phyloP scores from a whole-genome alignment of 1,139 yeast species.

The Geotrichum bryndzae region DNA sequence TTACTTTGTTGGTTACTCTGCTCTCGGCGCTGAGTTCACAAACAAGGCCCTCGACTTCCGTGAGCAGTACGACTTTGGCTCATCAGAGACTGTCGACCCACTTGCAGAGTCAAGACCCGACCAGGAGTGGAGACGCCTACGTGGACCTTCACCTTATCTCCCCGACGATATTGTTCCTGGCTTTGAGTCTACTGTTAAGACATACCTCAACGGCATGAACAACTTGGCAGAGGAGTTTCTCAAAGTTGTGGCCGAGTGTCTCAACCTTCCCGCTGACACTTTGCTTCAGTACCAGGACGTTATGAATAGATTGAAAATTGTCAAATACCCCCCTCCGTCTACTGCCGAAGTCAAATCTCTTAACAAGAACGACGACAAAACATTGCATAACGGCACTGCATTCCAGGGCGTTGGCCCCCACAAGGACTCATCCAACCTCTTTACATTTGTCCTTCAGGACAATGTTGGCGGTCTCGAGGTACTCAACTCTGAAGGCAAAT shows the following conservation, averaged over 20 bases:
- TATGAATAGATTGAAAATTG: conserved; percentile 38
- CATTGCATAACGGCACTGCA: conserved; percentile 26
- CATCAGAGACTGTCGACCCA: conserved; percentile 42
- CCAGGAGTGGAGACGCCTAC: conserved; percentile 46
- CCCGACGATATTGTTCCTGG: conserved; percentile 44
- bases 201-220: conserved; percentile 47
- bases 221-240: conserved; percentile 42
- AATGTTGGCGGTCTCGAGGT: conserved; percentile 54
- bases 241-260: conserved; percentile 48
- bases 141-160: conserved; percentile 65
- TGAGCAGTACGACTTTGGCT: conserved; percentile 63
- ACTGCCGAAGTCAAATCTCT: conserved; percentile 6
- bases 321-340: conserved; percentile 33
- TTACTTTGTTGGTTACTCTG: conserved; percentile 63
- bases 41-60: conserved; percentile 56
- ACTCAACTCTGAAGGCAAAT: conserved; percentile 54
- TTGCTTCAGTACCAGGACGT: conserved; percentile 42
- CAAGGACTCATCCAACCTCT: conserved; percentile 55
- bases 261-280: conserved; percentile 44
- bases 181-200: conserved; percentile 43
- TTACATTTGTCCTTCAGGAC: conserved; percentile 57
- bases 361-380: conserved; percentile 4
- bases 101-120: conserved; percentile 18
- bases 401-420: conserved; percentile 68
- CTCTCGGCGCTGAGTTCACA: conserved; percentile 62